Evolutionary conservation across 139 green algal species (phyloP).

Genomic region (Diplosphaera chodatii): DNA sequence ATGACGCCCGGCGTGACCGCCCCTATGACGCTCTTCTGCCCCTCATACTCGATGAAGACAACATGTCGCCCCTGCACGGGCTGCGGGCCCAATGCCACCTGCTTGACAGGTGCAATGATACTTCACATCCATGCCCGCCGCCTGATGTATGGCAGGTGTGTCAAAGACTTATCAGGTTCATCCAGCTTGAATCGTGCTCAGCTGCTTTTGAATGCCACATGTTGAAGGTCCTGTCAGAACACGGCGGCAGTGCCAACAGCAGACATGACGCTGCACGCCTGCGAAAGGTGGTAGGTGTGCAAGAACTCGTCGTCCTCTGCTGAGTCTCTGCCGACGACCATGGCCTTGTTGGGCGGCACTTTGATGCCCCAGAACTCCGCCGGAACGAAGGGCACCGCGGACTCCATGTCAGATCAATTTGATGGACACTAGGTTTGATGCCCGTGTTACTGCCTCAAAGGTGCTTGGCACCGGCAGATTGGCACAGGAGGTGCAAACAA

Average conservation of each 20-base stretch:
- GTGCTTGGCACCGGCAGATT: too few relatives aligned
- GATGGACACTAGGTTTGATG: too few relatives aligned
- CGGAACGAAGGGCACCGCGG: neutral
- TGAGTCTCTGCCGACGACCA: neutral
- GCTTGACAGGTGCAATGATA: too few relatives aligned
- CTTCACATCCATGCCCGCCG: too few relatives aligned
- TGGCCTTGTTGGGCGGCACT: neutral
- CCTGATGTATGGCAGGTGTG: too few relatives aligned
- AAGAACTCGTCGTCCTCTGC: neutral
- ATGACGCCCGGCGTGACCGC: slow-evolving; percentile 9
- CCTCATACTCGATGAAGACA: slow-evolving; percentile 4
- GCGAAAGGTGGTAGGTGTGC: neutral
- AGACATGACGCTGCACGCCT: neutral
- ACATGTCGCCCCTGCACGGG: slow-evolving; percentile 8
- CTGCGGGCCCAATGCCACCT: slow-evolving; percentile 11
- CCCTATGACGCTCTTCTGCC: slow-evolving; percentile 6
- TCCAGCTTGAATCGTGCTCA: too few relatives aligned
- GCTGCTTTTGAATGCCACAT: too few relatives aligned
- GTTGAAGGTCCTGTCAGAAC: too few relatives aligned
- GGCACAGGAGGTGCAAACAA: too few relatives aligned
- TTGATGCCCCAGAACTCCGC: slow-evolving; percentile 4
- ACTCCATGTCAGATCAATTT: neutral
- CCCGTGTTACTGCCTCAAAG: too few relatives aligned
- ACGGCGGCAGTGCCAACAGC: neutral
- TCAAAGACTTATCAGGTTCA: too few relatives aligned